phyloP scores from a whole-genome alignment of 495 filamentous ascomycete species.

The Chaetomidium leptoderma region DNA sequence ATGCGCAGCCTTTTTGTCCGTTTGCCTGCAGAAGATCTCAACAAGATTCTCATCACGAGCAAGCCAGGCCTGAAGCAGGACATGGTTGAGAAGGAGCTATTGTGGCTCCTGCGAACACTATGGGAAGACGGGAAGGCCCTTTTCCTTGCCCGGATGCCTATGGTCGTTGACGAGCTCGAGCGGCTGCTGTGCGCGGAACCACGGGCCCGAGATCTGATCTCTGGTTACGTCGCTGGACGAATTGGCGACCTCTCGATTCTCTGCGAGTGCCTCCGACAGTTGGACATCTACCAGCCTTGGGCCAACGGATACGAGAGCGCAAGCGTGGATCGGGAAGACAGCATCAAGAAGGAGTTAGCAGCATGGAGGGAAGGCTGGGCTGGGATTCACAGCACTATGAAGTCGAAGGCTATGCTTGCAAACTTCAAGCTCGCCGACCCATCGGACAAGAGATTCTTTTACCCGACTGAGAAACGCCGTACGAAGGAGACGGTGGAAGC shows the following conservation, averaged over 20 bases:
- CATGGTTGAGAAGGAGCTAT: conserved; percentile 24
- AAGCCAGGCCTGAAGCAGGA: conserved; percentile 16
- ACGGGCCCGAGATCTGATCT: conserved; percentile 36
- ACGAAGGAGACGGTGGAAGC: conserved; percentile 42
- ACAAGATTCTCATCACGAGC: background rate
- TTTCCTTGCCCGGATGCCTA: conserved; percentile 32
- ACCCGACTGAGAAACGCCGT: conserved; percentile 48
- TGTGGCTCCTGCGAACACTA: conserved; percentile 35
- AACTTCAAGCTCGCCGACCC: too few species aligned
- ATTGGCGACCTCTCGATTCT: conserved; percentile 47
- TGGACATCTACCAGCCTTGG: conserved; percentile 49
- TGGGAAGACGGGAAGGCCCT: conserved; percentile 25
- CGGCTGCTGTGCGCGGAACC: conserved; percentile 38
- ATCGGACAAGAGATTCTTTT: conserved; percentile 37
- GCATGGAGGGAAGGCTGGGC: conserved; percentile 16
- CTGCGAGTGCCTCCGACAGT: conserved; percentile 37
- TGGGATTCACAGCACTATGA: background rate
- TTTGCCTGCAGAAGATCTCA: background rate
- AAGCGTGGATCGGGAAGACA: conserved; percentile 20
- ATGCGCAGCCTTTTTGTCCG: conserved; percentile 32
- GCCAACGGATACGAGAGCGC: conserved; percentile 35
- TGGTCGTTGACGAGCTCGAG: conserved; percentile 45
- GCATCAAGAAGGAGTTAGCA: conserved; percentile 21
- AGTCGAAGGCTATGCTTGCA: too few species aligned
- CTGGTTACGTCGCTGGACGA: conserved; percentile 29